Conservation (phyloP, 257 asterid genomes). For the Echites panduratus region DNA sequence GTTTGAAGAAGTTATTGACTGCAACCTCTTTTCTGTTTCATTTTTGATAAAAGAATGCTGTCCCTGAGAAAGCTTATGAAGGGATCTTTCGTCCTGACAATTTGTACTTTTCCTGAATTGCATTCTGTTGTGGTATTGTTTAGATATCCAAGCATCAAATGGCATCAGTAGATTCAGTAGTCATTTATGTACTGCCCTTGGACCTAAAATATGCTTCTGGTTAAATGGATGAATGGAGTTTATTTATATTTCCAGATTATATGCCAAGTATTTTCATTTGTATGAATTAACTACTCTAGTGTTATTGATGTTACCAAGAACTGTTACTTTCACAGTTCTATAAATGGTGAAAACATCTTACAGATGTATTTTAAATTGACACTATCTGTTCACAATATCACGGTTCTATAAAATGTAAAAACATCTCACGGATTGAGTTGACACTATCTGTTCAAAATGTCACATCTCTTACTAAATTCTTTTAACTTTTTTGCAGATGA, state of each 20-base stretch:
- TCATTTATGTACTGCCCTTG: background rate
- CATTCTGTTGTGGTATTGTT: background rate
- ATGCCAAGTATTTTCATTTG: no score
- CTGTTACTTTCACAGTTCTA: background rate
- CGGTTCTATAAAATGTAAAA: background rate
- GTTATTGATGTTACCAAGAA: background rate
- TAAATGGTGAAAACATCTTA: background rate
- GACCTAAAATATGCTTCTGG: background rate
- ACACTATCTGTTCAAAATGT: background rate
- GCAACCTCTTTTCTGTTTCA: background rate
- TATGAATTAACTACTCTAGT: background rate
- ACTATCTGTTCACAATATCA: no score
- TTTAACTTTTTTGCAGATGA: constrained; percentile 14
- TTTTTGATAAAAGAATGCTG: background rate
- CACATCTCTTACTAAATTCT: background rate
- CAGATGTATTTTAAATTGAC: background rate
- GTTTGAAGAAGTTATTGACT: background rate
- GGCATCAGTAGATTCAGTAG: background rate
- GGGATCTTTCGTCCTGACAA: background rate
- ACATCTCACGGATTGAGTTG: background rate
- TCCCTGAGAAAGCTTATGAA: background rate
- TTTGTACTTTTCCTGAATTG: background rate
- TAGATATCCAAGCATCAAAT: background rate
- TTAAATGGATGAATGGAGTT: background rate
- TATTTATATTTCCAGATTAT: background rate